Evolutionary conservation across 2,329 filamentous ascomycete genomes (phyloP).

Genomic region (Xylariaceae sp.): DNA sequence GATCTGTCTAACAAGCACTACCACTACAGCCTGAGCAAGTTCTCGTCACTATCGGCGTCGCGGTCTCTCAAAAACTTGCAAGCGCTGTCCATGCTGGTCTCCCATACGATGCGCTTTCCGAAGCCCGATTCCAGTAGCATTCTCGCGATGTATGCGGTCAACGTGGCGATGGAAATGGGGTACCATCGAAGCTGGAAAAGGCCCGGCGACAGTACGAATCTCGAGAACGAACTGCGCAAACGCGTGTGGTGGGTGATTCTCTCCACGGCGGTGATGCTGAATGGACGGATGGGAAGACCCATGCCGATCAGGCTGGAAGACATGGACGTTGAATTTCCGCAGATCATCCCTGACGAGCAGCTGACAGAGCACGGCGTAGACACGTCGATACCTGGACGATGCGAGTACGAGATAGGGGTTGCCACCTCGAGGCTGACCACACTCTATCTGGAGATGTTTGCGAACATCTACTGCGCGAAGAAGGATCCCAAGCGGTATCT

Average conservation of each 20-base stretch:
- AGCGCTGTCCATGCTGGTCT: conserved; percentile 64
- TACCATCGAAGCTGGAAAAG: conserved; percentile 64
- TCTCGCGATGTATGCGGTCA: conserved; percentile 59
- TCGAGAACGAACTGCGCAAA: conserved; percentile 71
- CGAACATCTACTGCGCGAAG: conserved; percentile 67
- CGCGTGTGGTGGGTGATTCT: conserved; percentile 72
- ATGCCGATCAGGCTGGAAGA: conserved; percentile 70
- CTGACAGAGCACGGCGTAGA: conserved; percentile 61
- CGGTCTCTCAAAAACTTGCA: conserved; percentile 64
- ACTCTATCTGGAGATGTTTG: conserved; percentile 68
- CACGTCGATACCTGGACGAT: conserved; percentile 50
- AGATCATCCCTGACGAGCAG: conserved; percentile 64
- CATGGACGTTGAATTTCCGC: conserved; percentile 72
- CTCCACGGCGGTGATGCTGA: conserved; percentile 60
- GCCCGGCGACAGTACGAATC: conserved; percentile 42
- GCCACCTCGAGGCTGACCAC: conserved; percentile 60
- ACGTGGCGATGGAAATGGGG: conserved; percentile 67
- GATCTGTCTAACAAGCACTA: conserved; percentile 71
- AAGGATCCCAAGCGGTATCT: conserved; percentile 60
- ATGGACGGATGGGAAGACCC: conserved; percentile 70
- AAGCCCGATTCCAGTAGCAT: conserved; percentile 72
- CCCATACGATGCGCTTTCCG: conserved; percentile 70
- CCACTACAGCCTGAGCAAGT: conserved; percentile 65
- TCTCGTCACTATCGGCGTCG: conserved; percentile 58
- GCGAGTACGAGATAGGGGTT: conserved; percentile 62